phyloP scores from a whole-genome alignment of 768 basidiomycete species.

The Tricholoma bakamatsutake region DNA sequence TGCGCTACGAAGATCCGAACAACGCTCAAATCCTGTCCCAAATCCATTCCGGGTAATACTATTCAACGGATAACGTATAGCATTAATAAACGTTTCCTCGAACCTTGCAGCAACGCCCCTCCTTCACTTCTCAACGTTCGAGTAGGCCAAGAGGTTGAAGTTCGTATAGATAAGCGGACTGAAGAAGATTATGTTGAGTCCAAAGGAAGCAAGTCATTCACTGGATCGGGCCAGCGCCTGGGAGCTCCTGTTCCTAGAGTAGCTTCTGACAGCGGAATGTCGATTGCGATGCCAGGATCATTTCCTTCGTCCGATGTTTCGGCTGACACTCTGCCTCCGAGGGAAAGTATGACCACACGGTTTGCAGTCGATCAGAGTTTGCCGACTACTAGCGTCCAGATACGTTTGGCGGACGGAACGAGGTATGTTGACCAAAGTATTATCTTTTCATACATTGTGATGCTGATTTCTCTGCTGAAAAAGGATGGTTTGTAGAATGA shows the following conservation, averaged over 20 bases:
- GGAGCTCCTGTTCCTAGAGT: constrained; percentile 66
- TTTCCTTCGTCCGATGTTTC: constrained; percentile 38
- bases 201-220: constrained; percentile 47
- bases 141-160: constrained; percentile 77
- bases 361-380: constrained; percentile 80
- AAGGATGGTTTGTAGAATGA: constrained; percentile 83
- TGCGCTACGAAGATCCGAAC: constrained; percentile 76
- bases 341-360: constrained; percentile 37
- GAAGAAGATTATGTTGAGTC: constrained; percentile 68
- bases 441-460: background rate
- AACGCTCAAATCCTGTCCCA: constrained; percentile 65
- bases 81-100: background rate
- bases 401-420: constrained; percentile 87
- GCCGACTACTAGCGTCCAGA: constrained; percentile 87
- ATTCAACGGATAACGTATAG: constrained; percentile 26
- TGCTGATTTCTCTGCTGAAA: background rate
- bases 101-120: constrained; percentile 60
- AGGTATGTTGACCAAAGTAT: constrained; percentile 37
- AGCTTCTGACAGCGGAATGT: constrained; percentile 2
- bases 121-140: constrained; percentile 67
- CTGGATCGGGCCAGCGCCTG: constrained; percentile 73
- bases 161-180: constrained; percentile 67
- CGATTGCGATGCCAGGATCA: constrained; percentile 49
- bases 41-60: constrained; percentile 70
- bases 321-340: constrained; percentile 13